Percentiles rank a stretch among this genome's conserved stretches.
Evolutionary conservation across 108 stramenopile species (phyloP).

Genomic region (Conticribra guillardii): DNA sequence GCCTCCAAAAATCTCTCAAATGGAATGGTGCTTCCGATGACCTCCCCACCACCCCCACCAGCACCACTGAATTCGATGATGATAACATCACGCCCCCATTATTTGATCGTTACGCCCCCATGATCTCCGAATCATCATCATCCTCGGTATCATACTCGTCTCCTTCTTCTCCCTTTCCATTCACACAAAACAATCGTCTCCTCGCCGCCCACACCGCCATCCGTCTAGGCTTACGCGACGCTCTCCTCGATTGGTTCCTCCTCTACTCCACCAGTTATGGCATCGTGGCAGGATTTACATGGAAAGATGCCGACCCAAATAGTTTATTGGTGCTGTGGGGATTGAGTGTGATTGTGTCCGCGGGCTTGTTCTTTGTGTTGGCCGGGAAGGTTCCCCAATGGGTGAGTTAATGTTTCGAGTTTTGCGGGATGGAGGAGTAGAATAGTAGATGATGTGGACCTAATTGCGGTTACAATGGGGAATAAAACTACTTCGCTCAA

Average conservation of each 20-base stretch:
- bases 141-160: too few species aligned
- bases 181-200: not conserved
- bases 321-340: conserved; percentile 31
- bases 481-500: too few species aligned
- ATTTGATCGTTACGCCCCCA: too few species aligned
- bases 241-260: conserved; percentile 29
- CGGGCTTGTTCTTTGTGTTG: conserved; percentile 18
- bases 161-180: not conserved
- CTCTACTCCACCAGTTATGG: conserved; percentile 23
- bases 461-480: too few species aligned
- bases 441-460: too few species aligned
- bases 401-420: conserved; percentile 17
- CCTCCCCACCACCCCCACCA: not conserved
- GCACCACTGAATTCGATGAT: not conserved
- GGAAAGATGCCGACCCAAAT: conserved; percentile 32
- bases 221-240: conserved; percentile 33
- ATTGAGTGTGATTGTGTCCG: conserved; percentile 20
- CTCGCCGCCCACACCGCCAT: conserved; percentile 30
- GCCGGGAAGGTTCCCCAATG: conserved; percentile 37
- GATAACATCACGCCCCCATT: not conserved
- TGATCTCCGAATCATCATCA: too few species aligned
- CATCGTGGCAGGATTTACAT: conserved; percentile 33
- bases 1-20: conserved; percentile 12
- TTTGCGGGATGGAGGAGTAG: too few species aligned
- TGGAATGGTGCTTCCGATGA: not conserved